Evolutionary conservation across 2,329 filamentous ascomycete species (phyloP), one percentile per base, ranked within the genome.

Genomic region (Sarocladium kiliense): DNA sequence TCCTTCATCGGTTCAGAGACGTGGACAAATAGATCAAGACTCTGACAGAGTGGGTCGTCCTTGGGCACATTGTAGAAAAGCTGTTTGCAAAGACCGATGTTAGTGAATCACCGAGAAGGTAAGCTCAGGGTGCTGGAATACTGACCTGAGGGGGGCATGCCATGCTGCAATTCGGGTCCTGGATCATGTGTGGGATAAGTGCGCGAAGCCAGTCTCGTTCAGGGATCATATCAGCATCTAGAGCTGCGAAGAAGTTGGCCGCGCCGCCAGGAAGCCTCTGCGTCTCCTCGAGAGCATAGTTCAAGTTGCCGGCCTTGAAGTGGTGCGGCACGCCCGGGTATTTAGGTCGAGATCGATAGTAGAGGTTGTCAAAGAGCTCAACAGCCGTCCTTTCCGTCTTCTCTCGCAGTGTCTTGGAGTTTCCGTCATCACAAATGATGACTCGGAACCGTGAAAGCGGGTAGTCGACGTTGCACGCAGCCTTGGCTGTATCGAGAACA

Each of bases 191-290:
- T n/a, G 44, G 75, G 23, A 81, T 64, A 10, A 78, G 62, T 19
- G 76, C 73, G 30, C 78, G 73, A 18, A 82, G 68, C 77, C 78
- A 82, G 32, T 77, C 66, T 51, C 67, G 70, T 60, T 81, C 77
- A 7, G 78, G 76, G 61, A 83, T 82, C 80, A 84, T 84, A 61
- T 84, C 81, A 14, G 79, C 80, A 60, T 84, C 80, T 14, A 84
- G 69, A 19, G 76, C 75, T 18, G 78, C 79, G 55, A 82, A 75
- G 64, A 72, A 81, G 60, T 77, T 70, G 39, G 70, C 69, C 18
- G 74, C 66, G 23, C 77, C 77, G 14, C 75, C 76, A 2, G 75
- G 73, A 69, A 47, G 44, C 16, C 25, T 27, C 25, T 47, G 44
- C n/a, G 44, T 47, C 37, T 72, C 68, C 32, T 76, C 71, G 32